A percentile compares a stretch with the other conserved stretches of the same genome.
phyloP scores from a whole-genome alignment of 2,329 filamentous ascomycete genomes.

The Aureobasidium sp. region DNA sequence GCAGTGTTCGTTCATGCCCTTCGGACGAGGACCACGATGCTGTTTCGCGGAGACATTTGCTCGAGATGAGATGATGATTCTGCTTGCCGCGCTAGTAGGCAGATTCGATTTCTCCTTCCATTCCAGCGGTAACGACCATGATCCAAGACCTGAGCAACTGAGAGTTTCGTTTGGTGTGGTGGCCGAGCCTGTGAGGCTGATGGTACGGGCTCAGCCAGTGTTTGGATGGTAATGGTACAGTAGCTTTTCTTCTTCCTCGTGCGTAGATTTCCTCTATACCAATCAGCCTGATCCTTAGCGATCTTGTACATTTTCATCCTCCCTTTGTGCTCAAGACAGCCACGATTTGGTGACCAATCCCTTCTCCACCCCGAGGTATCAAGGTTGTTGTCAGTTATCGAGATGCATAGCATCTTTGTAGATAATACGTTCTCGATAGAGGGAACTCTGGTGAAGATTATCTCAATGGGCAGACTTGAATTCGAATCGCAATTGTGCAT shows the following conservation, averaged over 20 bases:
- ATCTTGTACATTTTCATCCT: too few relatives aligned
- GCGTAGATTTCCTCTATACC: too few relatives aligned
- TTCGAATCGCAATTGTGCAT: too few relatives aligned
- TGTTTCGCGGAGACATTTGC: slow-evolving; percentile 7
- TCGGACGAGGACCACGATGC: slow-evolving; percentile 7
- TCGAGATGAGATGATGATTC: slow-evolving; percentile 5
- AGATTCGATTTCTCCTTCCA: slow-evolving; percentile 4
- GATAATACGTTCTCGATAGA: too few relatives aligned
- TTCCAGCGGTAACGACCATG: background rate
- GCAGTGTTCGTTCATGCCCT: slow-evolving; percentile 9
- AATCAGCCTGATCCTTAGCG: too few relatives aligned
- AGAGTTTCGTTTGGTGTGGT: background rate
- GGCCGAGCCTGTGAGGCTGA: background rate
- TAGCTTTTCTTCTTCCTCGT: background rate
- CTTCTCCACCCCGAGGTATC: too few relatives aligned
- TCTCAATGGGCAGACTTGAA: too few relatives aligned
- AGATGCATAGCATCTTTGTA: too few relatives aligned
- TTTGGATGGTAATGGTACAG: background rate
- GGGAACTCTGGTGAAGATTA: too few relatives aligned
- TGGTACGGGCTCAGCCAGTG: slow-evolving; percentile 2
- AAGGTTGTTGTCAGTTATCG: too few relatives aligned
- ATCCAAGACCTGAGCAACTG: background rate
- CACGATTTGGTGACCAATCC: too few relatives aligned
- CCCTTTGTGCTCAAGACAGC: too few relatives aligned
- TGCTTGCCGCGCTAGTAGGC: background rate